phyloP scores from a whole-genome alignment of 495 filamentous ascomycete genomes.

The Aspergillus bertholletiae region DNA sequence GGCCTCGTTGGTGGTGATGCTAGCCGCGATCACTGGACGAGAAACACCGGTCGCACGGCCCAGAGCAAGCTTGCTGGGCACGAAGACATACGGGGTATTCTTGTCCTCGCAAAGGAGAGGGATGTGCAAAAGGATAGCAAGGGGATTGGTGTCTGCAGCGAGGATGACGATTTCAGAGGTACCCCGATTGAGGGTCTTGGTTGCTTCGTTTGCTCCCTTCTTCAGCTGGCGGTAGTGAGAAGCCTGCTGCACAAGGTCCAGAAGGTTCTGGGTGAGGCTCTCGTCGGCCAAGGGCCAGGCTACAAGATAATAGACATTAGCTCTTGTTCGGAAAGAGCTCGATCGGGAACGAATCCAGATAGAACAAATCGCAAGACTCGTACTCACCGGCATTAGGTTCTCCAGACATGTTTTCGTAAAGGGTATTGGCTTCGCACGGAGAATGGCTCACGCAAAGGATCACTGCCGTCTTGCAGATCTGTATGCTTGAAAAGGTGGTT shows the following conservation, averaged over 20 bases:
- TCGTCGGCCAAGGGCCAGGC: slow-evolving; percentile 91
- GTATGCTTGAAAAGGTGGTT: slow-evolving; percentile 2
- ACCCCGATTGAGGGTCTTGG: slow-evolving; percentile 87
- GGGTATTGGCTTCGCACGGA: slow-evolving; percentile 19
- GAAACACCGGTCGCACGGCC: slow-evolving; percentile 74
- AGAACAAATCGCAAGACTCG: neutral
- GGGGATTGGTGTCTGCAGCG: slow-evolving; percentile 78
- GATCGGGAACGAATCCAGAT: too few species aligned
- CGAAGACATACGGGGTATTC: slow-evolving; percentile 66
- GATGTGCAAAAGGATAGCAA: slow-evolving; percentile 90
- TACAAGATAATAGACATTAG: slow-evolving; percentile 26
- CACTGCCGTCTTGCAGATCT: slow-evolving; percentile 33
- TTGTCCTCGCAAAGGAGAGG: slow-evolving; percentile 86
- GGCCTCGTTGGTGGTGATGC: slow-evolving; percentile 91
- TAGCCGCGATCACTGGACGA: slow-evolving; percentile 79
- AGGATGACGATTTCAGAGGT: slow-evolving; percentile 84
- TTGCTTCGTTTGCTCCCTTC: slow-evolving; percentile 74
- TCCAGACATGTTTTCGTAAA: slow-evolving; percentile 34
- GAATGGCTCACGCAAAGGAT: slow-evolving; percentile 45
- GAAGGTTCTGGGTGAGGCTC: slow-evolving; percentile 70
- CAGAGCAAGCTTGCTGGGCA: slow-evolving; percentile 67
- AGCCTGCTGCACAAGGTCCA: slow-evolving; percentile 87
- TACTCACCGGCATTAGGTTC: slow-evolving; percentile 35
- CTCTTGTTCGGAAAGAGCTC: neutral
- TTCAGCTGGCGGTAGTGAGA: slow-evolving; percentile 81